Conservation (phyloP, 1,284 basidiomycete genomes). For the Spongiforma sp. region DNA sequence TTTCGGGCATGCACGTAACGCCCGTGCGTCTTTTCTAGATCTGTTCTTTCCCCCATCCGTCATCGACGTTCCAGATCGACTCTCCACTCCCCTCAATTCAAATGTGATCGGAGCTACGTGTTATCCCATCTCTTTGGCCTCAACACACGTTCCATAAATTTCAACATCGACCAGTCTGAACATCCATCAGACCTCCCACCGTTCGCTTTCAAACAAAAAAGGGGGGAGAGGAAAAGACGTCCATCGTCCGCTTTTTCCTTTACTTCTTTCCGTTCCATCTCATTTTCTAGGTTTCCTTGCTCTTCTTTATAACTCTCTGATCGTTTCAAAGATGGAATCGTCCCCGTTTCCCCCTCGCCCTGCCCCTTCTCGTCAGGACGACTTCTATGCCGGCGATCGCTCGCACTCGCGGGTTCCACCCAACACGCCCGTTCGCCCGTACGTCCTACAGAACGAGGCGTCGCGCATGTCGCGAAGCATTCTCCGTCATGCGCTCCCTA, state of each 20-base stretch:
- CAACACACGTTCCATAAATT: conserved; percentile 1
- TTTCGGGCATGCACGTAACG: conserved; percentile 19
- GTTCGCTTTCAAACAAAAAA: not conserved
- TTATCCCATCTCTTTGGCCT: not conserved
- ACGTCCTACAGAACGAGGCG: conserved; percentile 13
- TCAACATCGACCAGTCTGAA: too few species aligned
- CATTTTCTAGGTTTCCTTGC: not conserved
- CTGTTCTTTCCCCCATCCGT: not conserved
- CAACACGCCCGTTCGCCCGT: not conserved
- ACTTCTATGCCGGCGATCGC: conserved; percentile 1
- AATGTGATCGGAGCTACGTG: conserved; percentile 19
- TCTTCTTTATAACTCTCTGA: conserved; percentile 1
- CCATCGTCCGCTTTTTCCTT: too few species aligned
- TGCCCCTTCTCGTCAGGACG: conserved; percentile 14
- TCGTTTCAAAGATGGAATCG: conserved; percentile 21
- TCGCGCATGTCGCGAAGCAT: conserved; percentile 21
- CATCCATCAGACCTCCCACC: not conserved
- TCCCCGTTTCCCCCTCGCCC: conserved; percentile 29
- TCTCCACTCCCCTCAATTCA: conserved; percentile 17
- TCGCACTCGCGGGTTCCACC: conserved; percentile 5
- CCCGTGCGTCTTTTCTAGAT: conserved; percentile 6
- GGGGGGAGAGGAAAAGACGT: too few species aligned
- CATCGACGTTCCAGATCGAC: conserved; percentile 8
- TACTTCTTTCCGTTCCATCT: not conserved
- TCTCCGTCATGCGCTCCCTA: conserved; percentile 21